phyloP scores from a whole-genome alignment of 2,329 filamentous ascomycete genomes.

The Phialocephala subalpina region DNA sequence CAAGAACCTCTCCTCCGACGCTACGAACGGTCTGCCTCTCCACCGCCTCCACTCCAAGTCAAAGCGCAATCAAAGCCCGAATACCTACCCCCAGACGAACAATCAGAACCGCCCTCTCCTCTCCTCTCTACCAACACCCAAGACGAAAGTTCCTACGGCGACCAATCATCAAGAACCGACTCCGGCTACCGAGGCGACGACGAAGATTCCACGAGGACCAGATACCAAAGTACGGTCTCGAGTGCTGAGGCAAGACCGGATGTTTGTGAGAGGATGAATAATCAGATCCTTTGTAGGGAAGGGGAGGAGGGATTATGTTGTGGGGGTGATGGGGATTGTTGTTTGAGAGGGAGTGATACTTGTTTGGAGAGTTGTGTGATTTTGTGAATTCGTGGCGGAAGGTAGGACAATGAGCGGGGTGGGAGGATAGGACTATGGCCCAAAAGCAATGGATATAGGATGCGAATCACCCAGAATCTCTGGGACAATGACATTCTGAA shows the following conservation, averaged over 20 bases:
- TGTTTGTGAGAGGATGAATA: constrained; percentile 4
- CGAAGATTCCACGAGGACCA: background rate
- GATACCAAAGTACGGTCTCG: background rate
- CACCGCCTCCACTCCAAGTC: background rate
- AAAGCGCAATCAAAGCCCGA: background rate
- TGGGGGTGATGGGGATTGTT: background rate
- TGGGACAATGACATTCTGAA: background rate
- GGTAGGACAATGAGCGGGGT: background rate
- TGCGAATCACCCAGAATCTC: background rate
- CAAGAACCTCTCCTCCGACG: background rate
- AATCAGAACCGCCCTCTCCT: background rate
- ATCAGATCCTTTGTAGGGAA: background rate
- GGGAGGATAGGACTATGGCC: no score
- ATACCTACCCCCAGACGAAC: background rate
- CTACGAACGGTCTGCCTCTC: background rate
- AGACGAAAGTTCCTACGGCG: background rate
- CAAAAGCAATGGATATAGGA: no score
- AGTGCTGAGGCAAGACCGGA: background rate
- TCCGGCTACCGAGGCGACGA: background rate
- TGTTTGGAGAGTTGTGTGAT: background rate
- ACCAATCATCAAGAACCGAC: background rate
- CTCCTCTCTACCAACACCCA: background rate
- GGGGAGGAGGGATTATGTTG: constrained; percentile 3
- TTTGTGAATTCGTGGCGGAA: background rate
- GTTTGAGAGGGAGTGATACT: background rate